Percentiles rank a stretch among this genome's conserved stretches.
Evolutionary conservation across 1,284 basidiomycete genomes (phyloP).

Genomic region (Apiotrichum sp.): DNA sequence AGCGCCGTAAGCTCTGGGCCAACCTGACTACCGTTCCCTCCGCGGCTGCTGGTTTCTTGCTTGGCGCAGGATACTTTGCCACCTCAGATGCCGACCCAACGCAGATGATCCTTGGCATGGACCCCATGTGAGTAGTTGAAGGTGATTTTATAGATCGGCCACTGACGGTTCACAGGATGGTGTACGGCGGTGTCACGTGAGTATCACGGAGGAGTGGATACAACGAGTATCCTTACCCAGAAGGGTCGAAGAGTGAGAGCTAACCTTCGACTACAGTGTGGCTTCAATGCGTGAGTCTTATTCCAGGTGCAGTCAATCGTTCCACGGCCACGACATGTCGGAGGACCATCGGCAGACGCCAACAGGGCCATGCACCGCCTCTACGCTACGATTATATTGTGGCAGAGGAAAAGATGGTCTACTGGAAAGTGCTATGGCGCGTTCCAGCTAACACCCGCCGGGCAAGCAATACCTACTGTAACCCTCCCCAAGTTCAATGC

Average conservation of each 20-base stretch:
- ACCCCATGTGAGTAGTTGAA: conserved; percentile 56
- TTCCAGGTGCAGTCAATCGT: background rate
- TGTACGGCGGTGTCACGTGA: background rate
- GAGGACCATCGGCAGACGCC: too few relatives aligned
- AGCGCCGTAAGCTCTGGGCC: conserved; percentile 33
- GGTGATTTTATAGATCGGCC: too few relatives aligned
- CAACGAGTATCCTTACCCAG: too few relatives aligned
- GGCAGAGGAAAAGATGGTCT: too few relatives aligned
- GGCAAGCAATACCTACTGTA: too few relatives aligned
- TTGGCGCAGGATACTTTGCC: conserved; percentile 72
- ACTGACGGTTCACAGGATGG: background rate
- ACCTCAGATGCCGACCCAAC: conserved; percentile 69
- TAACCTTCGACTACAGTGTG: background rate
- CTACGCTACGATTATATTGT: too few relatives aligned
- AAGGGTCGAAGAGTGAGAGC: too few relatives aligned
- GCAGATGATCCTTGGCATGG: conserved; percentile 77
- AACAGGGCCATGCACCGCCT: too few relatives aligned
- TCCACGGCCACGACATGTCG: too few relatives aligned
- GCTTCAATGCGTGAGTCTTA: background rate
- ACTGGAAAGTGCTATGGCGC: too few relatives aligned
- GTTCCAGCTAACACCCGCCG: too few relatives aligned
- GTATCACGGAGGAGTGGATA: background rate
- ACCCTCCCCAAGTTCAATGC: too few relatives aligned
- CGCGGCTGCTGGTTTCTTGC: conserved; percentile 61
- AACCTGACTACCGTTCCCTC: conserved; percentile 67